These are phyloP conservation scores for Suillus lakei DNA, from an alignment of 768 basidiomycete species.

Conservation along the genomic window DNA sequence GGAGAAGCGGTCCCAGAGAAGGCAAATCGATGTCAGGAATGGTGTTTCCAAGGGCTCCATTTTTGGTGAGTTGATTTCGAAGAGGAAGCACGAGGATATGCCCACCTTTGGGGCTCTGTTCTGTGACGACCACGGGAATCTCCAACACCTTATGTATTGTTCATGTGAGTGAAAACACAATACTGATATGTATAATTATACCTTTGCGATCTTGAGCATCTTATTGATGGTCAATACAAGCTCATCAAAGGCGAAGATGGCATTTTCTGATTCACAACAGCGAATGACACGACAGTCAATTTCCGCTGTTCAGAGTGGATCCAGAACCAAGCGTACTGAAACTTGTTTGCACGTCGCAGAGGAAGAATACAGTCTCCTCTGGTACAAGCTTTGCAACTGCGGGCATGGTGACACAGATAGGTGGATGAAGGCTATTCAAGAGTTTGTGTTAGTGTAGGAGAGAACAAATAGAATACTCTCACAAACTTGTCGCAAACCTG, in stretches of 20 bases:
- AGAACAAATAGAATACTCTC: neutral
- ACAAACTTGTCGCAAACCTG: neutral
- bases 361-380: conserved; percentile 59
- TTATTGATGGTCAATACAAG: conserved; percentile 67
- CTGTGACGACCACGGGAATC: conserved; percentile 79
- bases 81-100: neutral
- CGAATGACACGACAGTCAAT: conserved; percentile 19
- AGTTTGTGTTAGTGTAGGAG: neutral
- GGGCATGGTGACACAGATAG: conserved; percentile 21
- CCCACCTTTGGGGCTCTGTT: conserved; percentile 81
- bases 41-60: conserved; percentile 70
- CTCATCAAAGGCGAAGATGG: conserved; percentile 73
- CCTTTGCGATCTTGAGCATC: conserved; percentile 78
- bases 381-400: conserved; percentile 43
- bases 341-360: conserved; percentile 84
- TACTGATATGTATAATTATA: conserved; percentile 26
- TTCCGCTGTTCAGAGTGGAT: neutral
- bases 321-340: conserved; percentile 56
- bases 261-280: conserved; percentile 37
- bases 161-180: neutral
- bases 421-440: conserved; percentile 38
- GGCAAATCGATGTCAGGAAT: conserved; percentile 62
- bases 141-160: conserved; percentile 52
- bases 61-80: conserved; percentile 4
- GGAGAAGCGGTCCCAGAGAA: conserved; percentile 57